Evolutionary conservation across 2,329 filamentous ascomycete genomes (phyloP).

Genomic region (Phoma sp.): DNA sequence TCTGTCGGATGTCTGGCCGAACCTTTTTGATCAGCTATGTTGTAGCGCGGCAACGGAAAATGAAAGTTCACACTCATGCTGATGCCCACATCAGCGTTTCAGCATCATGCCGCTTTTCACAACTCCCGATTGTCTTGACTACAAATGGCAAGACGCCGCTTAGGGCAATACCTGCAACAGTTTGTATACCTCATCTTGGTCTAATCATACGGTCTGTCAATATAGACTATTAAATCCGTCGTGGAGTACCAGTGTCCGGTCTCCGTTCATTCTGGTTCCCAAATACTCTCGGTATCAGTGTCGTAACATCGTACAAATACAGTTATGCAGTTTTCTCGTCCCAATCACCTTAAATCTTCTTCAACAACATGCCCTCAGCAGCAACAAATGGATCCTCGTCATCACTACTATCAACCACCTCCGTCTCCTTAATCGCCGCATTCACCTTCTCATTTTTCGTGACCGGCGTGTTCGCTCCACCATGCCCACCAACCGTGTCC

Average conservation of each 20-base stretch:
- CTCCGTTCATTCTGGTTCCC: neutral
- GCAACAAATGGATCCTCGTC: conserved; percentile 13
- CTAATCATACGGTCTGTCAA: neutral
- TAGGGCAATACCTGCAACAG: neutral
- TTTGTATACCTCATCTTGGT: neutral
- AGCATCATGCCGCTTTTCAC: neutral
- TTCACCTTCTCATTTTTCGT: conserved; percentile 6
- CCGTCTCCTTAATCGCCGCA: conserved; percentile 3
- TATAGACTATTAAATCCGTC: conserved; percentile 9
- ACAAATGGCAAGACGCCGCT: too few relatives aligned
- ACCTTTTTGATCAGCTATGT: neutral
- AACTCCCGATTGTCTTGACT: neutral
- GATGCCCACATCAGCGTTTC: neutral
- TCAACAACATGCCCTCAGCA: conserved; percentile 4
- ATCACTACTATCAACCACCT: conserved; percentile 6
- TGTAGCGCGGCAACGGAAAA: neutral
- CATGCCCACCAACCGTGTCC: conserved; percentile 22
- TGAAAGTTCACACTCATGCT: neutral
- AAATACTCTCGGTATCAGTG: neutral
- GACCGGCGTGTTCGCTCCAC: neutral
- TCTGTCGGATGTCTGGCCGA: neutral
- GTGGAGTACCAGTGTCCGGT: neutral
- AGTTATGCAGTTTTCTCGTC: neutral
- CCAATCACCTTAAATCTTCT: conserved; percentile 3
- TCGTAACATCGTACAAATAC: conserved; percentile 17